Evolutionary conservation across 108 stramenopile species (phyloP).

Genomic region (Cyclotella baltica): DNA sequence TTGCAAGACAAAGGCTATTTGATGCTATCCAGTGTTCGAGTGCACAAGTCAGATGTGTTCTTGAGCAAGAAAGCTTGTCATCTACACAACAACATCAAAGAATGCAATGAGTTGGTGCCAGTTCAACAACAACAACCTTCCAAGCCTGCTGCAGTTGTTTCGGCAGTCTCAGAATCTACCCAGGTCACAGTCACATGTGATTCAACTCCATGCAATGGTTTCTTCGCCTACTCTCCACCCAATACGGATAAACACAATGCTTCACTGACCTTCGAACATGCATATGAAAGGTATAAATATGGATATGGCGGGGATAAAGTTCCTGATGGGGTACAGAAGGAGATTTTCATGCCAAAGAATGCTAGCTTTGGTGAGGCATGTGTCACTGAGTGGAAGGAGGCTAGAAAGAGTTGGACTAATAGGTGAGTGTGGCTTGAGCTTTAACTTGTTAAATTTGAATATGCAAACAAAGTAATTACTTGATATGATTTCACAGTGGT

Average conservation of each 20-base stretch:
- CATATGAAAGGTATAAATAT: slow-evolving; percentile 9
- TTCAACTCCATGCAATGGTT: slow-evolving; percentile 31
- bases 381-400: slow-evolving; percentile 23
- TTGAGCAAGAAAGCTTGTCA: slow-evolving; percentile 13
- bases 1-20: slow-evolving; percentile 20
- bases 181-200: too few relatives aligned
- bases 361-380: slow-evolving; percentile 15
- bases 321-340: not conserved
- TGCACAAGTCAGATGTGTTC: slow-evolving; percentile 36
- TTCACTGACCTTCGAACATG: not conserved
- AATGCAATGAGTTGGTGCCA: not conserved
- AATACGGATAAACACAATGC: slow-evolving; percentile 5
- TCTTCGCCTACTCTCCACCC: slow-evolving; percentile 20
- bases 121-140: too few relatives aligned
- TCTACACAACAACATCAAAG: not conserved
- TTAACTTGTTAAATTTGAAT: not conserved
- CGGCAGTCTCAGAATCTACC: too few relatives aligned
- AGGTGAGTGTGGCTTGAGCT: not conserved
- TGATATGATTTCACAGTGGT: too few relatives aligned
- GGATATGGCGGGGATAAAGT: slow-evolving; percentile 10
- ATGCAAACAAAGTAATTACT: too few relatives aligned
- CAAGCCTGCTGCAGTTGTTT: too few relatives aligned
- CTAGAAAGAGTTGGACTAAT: slow-evolving; percentile 13
- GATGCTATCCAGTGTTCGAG: slow-evolving; percentile 25
- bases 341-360: slow-evolving; percentile 28